A percentile compares a stretch with the other conserved stretches of the same genome.
Evolutionary conservation across 345 rosid genomes (phyloP).

Genomic region (Durio zibethinus): DNA sequence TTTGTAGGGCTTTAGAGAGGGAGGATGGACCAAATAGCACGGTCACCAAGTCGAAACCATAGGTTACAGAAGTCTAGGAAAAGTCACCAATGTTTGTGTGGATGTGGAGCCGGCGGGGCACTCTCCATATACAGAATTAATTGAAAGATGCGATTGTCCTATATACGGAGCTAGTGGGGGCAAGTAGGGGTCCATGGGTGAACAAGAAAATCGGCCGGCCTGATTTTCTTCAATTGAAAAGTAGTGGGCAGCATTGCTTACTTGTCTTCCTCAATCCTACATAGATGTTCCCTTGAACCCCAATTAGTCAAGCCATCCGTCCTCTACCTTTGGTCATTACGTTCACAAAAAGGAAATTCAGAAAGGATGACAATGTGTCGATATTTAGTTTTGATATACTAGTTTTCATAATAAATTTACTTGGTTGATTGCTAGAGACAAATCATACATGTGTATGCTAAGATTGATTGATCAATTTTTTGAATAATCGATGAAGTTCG

Average conservation of each 20-base stretch:
- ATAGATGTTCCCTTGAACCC: constrained; percentile 10
- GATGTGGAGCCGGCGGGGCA: constrained; percentile 19
- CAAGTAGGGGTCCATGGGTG: constrained; percentile 24
- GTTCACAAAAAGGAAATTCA: not conserved
- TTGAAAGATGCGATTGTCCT: constrained; percentile 8
- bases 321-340: not conserved
- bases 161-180: constrained; percentile 9
- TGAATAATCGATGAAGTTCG: not conserved
- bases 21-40: constrained; percentile 14
- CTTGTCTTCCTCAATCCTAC: constrained; percentile 30
- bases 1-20: constrained; percentile 20
- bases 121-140: not conserved
- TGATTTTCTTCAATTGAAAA: not conserved
- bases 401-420: constrained; percentile 9
- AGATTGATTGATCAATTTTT: not conserved
- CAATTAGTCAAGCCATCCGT: constrained; percentile 14
- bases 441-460: not conserved
- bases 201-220: constrained; percentile 2
- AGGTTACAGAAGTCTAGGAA: not conserved
- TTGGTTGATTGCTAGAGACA: not conserved
- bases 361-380: not conserved
- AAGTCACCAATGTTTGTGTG: constrained; percentile 11
- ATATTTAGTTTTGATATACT: not conserved
- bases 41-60: not conserved
- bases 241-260: constrained; percentile 14